phyloP scores from a whole-genome alignment of 441 rosid genomes.

The Rhodomyrtus psidioides region DNA sequence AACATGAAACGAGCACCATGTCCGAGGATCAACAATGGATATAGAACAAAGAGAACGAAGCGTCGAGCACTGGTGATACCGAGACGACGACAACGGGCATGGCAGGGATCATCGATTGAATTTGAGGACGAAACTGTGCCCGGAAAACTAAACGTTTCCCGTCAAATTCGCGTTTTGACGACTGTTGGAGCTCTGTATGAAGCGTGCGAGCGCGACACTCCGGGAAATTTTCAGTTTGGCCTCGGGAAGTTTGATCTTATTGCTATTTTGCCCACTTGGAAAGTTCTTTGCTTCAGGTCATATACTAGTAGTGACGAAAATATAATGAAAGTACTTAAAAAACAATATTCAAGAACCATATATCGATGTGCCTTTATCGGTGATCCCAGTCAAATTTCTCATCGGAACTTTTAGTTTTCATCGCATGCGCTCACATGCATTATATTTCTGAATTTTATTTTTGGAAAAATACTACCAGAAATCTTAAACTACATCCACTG shows the following conservation, averaged over 20 bases:
- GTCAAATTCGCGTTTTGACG: not conserved
- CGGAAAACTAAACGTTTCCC: not conserved
- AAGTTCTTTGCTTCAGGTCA: not conserved
- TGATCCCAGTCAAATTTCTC: not conserved
- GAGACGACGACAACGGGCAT: not conserved
- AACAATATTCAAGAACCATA: not conserved
- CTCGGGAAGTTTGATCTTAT: not conserved
- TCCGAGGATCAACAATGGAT: not conserved
- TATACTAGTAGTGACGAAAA: too few relatives aligned
- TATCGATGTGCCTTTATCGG: not conserved
- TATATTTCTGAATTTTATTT: too few relatives aligned
- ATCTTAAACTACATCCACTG: too few relatives aligned
- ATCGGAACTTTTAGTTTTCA: not conserved
- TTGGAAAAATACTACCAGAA: too few relatives aligned
- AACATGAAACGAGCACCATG: not conserved
- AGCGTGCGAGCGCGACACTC: not conserved
- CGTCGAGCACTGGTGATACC: not conserved
- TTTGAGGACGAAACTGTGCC: not conserved
- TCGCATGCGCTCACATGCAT: not conserved
- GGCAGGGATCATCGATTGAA: not conserved
- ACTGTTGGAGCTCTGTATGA: not conserved
- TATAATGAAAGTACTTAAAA: not conserved
- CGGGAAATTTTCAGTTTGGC: not conserved
- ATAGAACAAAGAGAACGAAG: not conserved
- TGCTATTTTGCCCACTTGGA: not conserved